Evolutionary conservation across 2,329 filamentous ascomycete genomes (phyloP).

Genomic region (Juglanconis sp.): DNA sequence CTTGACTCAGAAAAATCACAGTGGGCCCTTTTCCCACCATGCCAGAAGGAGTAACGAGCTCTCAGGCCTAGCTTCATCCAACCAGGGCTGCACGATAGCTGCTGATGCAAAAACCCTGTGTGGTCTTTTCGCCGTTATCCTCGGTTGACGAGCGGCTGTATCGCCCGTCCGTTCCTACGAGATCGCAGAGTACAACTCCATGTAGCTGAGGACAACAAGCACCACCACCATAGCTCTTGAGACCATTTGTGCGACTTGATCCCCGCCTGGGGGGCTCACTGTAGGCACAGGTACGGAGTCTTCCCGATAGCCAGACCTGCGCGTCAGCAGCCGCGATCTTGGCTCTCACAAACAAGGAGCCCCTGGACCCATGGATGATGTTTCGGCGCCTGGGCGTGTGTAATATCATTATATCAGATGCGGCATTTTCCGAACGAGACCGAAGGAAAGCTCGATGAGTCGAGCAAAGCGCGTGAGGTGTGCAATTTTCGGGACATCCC

Average conservation of each 20-base stretch:
- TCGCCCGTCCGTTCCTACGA: neutral
- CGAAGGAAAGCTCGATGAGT: neutral
- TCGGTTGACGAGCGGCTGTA: constrained; percentile 6
- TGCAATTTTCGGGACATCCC: neutral
- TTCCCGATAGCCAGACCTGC: neutral
- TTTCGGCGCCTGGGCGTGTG: neutral
- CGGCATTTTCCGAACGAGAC: neutral
- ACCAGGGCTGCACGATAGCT: constrained; percentile 10
- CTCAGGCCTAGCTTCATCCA: constrained; percentile 10
- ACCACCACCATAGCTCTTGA: neutral
- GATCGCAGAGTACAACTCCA: neutral
- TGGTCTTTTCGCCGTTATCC: neutral
- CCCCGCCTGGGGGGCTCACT: neutral
- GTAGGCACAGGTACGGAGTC: neutral
- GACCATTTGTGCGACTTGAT: neutral
- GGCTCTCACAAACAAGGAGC: neutral
- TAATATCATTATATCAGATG: neutral
- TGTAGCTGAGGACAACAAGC: neutral
- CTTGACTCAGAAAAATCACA: neutral
- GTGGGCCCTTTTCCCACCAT: neutral
- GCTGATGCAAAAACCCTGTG: neutral
- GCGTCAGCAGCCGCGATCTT: neutral
- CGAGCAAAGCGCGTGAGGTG: neutral
- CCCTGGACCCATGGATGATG: neutral
- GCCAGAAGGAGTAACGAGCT: constrained; percentile 16